Base-by-base conservation (phyloP, 2,329 filamentous ascomycete genomes). In the Orbilia blumenaviensis region DNA sequence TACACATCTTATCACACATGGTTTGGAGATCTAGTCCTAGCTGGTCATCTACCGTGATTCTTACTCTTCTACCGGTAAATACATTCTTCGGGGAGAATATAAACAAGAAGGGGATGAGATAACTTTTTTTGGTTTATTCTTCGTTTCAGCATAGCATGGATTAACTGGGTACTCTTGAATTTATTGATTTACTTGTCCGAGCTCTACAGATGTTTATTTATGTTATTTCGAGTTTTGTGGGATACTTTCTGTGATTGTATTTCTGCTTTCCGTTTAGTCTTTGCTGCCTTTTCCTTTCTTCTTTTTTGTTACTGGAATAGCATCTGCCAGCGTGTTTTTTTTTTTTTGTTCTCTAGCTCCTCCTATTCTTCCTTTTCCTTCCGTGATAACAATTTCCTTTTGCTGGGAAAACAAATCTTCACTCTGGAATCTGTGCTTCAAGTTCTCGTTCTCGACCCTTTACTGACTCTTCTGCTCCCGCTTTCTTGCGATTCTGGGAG, bases 221-320 rank as follows among this genome's bases (percentile, higher is more conserved):
- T 61, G 48, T 18, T 64, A 14, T 56, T 44, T 60, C 50, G 54
- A 16, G 34, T 64, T 63, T 34, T 58, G 61, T 63, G 60, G 56
- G 25, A 71, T 68, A 71, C 73, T 72, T 58, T 76, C 72, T 71
- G 73, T 29, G 67, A 72, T 67, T 62, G 66, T 77, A 77, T 77
- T 71, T 66, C 73, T 69, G 46, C 72, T 71, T 42, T 38, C n/a
- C 60, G 56, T 38, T 56, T 69, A 3, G n/a, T 54, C 12, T 36
- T 56, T 14, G 38, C 16, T 42, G n/a, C 46, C 12, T 36, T 56
- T 14, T 27, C 16, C 32, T 54, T 52, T 9, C 44, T 46, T 10
- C 12, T 69, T 61, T 64, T n/a, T 63, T 34, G 4, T 48, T 60
- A 50, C 44, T 25, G 58, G 36, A 60, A 50, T 21, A 68, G 72